phyloP scores from a whole-genome alignment of 192 early-diverging fungal genomes.

The Coemansia asiatica region DNA sequence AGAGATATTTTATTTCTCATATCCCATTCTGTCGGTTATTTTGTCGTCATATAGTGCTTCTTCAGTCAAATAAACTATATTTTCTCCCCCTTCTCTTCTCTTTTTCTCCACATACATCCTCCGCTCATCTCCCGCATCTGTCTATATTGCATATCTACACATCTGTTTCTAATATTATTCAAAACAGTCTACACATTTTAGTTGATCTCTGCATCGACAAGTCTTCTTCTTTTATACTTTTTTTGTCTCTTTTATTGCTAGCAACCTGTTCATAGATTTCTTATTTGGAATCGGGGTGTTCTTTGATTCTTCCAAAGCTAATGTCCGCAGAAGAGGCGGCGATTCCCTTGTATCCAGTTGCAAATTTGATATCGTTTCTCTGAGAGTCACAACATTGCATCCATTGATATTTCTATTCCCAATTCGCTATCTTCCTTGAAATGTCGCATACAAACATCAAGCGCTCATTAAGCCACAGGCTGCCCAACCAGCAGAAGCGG shows the following conservation, averaged over 20 bases:
- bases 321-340: neutral
- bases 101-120: slow-evolving; percentile 2
- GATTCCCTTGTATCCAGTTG: neutral
- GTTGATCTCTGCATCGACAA: no score
- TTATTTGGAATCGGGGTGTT: neutral
- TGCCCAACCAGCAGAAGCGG: neutral
- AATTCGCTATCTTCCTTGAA: neutral
- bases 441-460: neutral
- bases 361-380: neutral
- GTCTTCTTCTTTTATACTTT: no score
- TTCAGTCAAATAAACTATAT: neutral
- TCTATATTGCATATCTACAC: neutral
- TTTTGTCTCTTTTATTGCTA: no score
- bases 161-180: neutral
- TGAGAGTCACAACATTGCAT: neutral
- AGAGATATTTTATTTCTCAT: neutral
- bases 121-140: neutral
- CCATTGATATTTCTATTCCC: neutral
- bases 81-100: neutral
- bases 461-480: slow-evolving; percentile 10
- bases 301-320: neutral
- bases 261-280: no score
- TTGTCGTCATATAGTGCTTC: neutral
- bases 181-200: neutral
- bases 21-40: slow-evolving; percentile 6